A percentile compares a stretch with the other conserved stretches of the same genome.
These are phyloP conservation scores for Acorus gramineus DNA, from an alignment of 106 monocot genomes.

Conservation along the genomic window DNA sequence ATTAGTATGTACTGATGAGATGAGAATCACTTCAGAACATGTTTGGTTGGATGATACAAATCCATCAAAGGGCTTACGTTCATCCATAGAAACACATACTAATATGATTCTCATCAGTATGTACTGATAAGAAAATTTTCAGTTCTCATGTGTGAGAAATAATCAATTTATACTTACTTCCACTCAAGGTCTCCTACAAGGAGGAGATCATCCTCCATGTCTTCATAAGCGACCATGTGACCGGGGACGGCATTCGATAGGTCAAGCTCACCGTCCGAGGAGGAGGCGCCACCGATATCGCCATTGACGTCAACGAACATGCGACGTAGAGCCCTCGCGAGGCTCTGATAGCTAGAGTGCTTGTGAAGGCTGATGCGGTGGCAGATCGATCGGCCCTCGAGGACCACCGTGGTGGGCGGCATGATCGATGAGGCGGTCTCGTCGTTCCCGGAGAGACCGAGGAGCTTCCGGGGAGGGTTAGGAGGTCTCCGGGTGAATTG, in stretches of 20 bases:
- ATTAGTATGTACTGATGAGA: neutral
- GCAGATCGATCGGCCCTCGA: slow-evolving; percentile 78
- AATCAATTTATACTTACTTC: slow-evolving; percentile 30
- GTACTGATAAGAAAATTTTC: too few species aligned
- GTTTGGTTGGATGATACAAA: neutral
- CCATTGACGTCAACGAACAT: slow-evolving; percentile 42
- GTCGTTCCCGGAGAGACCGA: slow-evolving; percentile 34
- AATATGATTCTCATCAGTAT: too few species aligned
- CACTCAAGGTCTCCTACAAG: slow-evolving; percentile 81
- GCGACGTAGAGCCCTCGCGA: slow-evolving; percentile 51
- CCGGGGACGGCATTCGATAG: slow-evolving; percentile 77
- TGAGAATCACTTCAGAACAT: neutral
- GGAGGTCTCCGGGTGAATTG: too few species aligned
- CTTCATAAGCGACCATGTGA: slow-evolving; percentile 70
- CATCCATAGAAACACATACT: too few species aligned
- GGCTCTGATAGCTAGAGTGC: slow-evolving; percentile 52
- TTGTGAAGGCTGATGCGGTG: slow-evolving; percentile 55
- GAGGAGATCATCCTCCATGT: slow-evolving; percentile 81
- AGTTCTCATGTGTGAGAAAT: too few species aligned
- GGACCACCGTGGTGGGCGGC: slow-evolving; percentile 57
- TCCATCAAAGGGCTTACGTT: too few species aligned
- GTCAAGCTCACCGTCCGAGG: slow-evolving; percentile 8
- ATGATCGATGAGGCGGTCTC: slow-evolving; percentile 22
- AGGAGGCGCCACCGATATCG: slow-evolving; percentile 3
- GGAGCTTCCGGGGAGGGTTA: slow-evolving; percentile 16